Evolutionary conservation across 2,329 filamentous ascomycete genomes (phyloP), one percentile per base, ranked within the genome.

Genomic region (Westerdykella ornata): DNA sequence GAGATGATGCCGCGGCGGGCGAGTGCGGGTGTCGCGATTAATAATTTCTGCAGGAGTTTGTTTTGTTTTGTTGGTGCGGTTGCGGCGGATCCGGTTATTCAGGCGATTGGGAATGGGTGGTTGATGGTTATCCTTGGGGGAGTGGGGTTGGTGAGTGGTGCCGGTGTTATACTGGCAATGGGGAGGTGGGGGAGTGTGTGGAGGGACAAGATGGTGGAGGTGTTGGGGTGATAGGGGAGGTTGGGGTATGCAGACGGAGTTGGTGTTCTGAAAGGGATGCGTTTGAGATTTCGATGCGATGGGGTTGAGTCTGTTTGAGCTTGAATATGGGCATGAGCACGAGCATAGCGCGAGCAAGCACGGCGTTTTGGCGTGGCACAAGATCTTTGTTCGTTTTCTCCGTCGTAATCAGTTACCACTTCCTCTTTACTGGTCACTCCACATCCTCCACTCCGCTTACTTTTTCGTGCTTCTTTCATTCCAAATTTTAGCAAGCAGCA

Each of bases 171-270:
- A 22, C 79, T 74, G 65, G 57, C 75, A 0, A 73, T 88, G 66
- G 72, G 71, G 56, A 73, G 67, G 48, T 81, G 74, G 47, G 79
- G 79, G 1, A 68, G 73, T 9, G 69, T 67, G 51, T 88, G 84
- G 84, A 75, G 83, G 56, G 67, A 67, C 33, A 61, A 65, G 19
- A 83, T 86, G 78, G 78, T 84, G 12, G 41, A 40, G 28, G 47
- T 34, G 20, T 20, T 50, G 43, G 51, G 45, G 19, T 41, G 31
- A 39, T 8, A 29, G 26, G 26, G 26, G 26, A 17, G n/a, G 30
- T 33, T 13, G 30, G 5, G 11, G 30, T 8, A 15, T 33, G 7
- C n/a, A 17, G 3, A 15, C 12, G 30, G 30, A 17, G 30, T 7
- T 14, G n/a, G 16, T 7, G 7, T 33, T 3, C 30, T 15, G 8